Percentiles rank a stretch among this genome's conserved stretches.
phyloP scores from a whole-genome alignment of 169 alveolate species.

The Amoebophrya sp. region DNA sequence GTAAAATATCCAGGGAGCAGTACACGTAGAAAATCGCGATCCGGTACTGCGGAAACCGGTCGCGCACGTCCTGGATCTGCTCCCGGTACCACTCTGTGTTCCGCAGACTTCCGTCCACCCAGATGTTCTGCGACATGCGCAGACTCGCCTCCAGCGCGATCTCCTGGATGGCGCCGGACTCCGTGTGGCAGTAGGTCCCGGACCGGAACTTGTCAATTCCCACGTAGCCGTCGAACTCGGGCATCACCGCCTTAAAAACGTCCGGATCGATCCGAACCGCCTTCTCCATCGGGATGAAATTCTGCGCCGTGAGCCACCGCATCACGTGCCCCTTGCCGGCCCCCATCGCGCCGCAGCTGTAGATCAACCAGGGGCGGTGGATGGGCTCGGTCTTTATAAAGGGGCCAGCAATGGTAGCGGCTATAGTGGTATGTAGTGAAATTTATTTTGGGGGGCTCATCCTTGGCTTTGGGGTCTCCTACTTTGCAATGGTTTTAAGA shows the following conservation, averaged over 20 bases:
- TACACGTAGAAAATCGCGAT: background rate
- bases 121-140: background rate
- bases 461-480: no score
- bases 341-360: background rate
- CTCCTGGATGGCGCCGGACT: background rate
- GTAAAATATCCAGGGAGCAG: background rate
- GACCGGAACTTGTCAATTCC: no score
- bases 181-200: background rate
- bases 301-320: background rate
- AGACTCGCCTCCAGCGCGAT: background rate
- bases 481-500: no score
- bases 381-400: background rate
- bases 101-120: background rate
- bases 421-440: no score
- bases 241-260: background rate
- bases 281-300: background rate
- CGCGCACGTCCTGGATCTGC: background rate
- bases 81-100: background rate
- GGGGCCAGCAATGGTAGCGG: no score
- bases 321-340: background rate
- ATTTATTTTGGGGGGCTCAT: no score
- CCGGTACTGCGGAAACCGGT: background rate
- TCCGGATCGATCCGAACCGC: background rate
- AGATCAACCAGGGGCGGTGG: background rate
- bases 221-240: background rate